Evolutionary conservation across 768 basidiomycete species (phyloP), one percentile per base, ranked within the genome.

Genomic region (Ephemerocybe angulata): DNA sequence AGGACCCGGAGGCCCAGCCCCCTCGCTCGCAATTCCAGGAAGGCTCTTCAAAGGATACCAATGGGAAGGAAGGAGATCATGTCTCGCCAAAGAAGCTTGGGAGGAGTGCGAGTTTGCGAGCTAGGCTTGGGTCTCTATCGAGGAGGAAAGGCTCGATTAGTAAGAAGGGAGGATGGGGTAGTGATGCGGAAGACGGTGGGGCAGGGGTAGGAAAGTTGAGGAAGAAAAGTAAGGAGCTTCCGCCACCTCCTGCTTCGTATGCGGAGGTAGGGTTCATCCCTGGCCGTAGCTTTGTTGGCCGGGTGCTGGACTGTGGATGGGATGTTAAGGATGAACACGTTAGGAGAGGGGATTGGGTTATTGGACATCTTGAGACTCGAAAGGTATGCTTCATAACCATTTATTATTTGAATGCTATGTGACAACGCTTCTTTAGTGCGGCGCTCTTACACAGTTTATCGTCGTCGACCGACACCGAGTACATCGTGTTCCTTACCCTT

Each of bases 371-470:
- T 65, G 88, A 93, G 63, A 76, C 88, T 11, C 76, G 79, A 59
- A 94, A 92, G 85, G 93, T 93, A 58, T 60, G 82, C n/a, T n/a
- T 64, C 35, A 51, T 58, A 49, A 43, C 51, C 51, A 46, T 50
- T 56, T 6, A 55, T 53, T 56, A 37, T 60, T 57, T 29, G 57
- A 30, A 11, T 58, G 22, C 28, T 40, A 50, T 17, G 19, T 59
- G 22, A 53, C 63, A 44, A 57, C 61, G 27, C 53, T 60, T 66
- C 35, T 62, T 56, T 48, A 93, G 90, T 86, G 83, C 60, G 93
- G 94, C 47, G 90, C 90, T 5, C 77, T 96, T 21, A 79, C 90
- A n/a, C 91, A 97, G 70, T 96, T 92, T 72, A 82, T 96, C 56
- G 76, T 90, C 24, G 79, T 87, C 22, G 91, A 96, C 64, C 83